Conservation (phyloP, 768 basidiomycete species). For the Boletus insuetus region DNA sequence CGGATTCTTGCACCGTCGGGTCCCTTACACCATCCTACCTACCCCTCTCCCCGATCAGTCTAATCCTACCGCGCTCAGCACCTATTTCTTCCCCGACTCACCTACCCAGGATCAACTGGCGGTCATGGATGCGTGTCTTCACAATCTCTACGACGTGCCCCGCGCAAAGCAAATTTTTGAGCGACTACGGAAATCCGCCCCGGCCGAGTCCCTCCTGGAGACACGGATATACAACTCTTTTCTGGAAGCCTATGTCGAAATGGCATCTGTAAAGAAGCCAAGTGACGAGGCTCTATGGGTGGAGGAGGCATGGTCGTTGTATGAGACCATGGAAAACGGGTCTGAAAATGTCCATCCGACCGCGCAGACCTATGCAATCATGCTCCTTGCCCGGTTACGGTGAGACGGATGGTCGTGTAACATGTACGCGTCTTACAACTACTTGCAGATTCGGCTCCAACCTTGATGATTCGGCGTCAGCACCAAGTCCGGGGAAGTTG, state of each 20-base stretch:
- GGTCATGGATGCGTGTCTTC: constrained; percentile 81
- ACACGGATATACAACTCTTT: constrained; percentile 60
- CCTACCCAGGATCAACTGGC: constrained; percentile 65
- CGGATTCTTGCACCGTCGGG: constrained; percentile 46
- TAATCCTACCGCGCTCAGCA: constrained; percentile 36
- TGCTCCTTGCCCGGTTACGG: constrained; percentile 61
- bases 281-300: constrained; percentile 53
- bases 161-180: constrained; percentile 77
- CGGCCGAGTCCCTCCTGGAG: constrained; percentile 48
- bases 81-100: constrained; percentile 62
- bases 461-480: constrained; percentile 14
- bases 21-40: constrained; percentile 59
- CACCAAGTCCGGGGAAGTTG: constrained; percentile 28
- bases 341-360: constrained; percentile 49
- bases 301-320: constrained; percentile 59
- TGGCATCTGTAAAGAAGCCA: constrained; percentile 49
- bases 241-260: constrained; percentile 59
- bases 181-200: constrained; percentile 45
- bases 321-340: constrained; percentile 51
- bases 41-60: constrained; percentile 58
- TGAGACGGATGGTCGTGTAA: constrained; percentile 25
- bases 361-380: constrained; percentile 61
- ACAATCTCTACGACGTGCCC: constrained; percentile 69
- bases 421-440: constrained; percentile 10
- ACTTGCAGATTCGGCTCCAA: constrained; percentile 39